Base-by-base conservation (phyloP, 208 protist species). In the Acanthamoeba lenticulata region DNA sequence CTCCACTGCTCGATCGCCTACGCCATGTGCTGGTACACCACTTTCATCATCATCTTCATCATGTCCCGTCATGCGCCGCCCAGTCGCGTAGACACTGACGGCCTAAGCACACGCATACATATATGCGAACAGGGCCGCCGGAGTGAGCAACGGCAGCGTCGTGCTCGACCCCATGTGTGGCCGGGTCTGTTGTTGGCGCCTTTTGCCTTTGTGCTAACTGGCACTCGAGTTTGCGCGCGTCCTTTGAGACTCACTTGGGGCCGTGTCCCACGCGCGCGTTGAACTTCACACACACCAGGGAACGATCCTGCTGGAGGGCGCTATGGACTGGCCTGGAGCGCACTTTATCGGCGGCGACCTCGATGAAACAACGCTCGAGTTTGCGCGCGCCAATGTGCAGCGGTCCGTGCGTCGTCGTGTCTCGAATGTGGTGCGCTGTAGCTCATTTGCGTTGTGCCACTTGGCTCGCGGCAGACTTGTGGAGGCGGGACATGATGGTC, bases 111-210 rank as follows among this genome's bases (percentile, higher is more conserved):
- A 52, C 27, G 44, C n/a, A 49, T 15, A 49, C 45, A 15, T 15
- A 49, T 15, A 49, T 15, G 9, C 24, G 1, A 9, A 34, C 77
- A 86, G 77, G 19, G 47, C 77, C 2, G 77, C 77, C 2, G 42
- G 38, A 1, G 47, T 86, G 47, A 15, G 24, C 15, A 57, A 86
- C 27, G 77, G 77, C 19, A 60, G 44, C 40, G 77, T 86, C 19
- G 19, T 86, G 2, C 27, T 86, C 5, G 77, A 86, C 27, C 77
- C 77, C 77, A 86, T 86, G 77, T 86, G 77, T n/a, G 77, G 77
- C 3, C 44, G 77, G n/a, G 62, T 72, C n/a, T 29, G 32, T 40
- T 2, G 27, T 69, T 6, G 5, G 29, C 19, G 5, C 9, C 60
- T 27, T 27, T 5, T 49, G 45, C 45, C 9, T 49, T 15, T 49